Evolutionary conservation across 345 rosid species (phyloP), one percentile per base, ranked within the genome.

Genomic region (Eucalyptus marginata): DNA sequence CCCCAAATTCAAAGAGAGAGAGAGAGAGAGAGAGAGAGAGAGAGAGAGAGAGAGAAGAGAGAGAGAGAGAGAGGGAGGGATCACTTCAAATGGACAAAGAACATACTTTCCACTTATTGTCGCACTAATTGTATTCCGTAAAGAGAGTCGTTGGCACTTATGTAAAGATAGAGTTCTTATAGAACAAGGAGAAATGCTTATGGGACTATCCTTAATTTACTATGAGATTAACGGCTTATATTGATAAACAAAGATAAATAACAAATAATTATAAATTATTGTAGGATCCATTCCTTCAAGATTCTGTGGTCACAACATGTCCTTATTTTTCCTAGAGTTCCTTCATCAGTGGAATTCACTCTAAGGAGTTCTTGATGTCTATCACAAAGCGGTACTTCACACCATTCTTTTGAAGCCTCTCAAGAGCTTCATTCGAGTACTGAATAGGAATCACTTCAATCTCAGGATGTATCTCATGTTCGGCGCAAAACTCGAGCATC

Each of bases 401-500:
- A 31, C 92, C 93, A 22, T 89, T 88, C 89, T 88, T 91, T 87
- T 54, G 36, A 14, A 93, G 54, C 89, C 94, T 92, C 88, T 89
- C 93, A 15, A 89, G 86, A 43, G 95, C 94, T 88, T 89, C 93
- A 46, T 93, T 93, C 4, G 87, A 89, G 79, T 90, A 87, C 50
- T 93, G 89, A 36, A 92, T 89, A 24, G 93, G 93, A 51, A 93
- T 81, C 20, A 93, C 29, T 86, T 92, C 93, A 8, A 90, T 83
- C 89, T 88, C 86, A 8, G 94, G 93, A 88, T 91, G 89, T 25
- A 92, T 86, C 88, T 89, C 89, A 40, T 92, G 62, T 17, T 89
- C 62, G 43, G 91, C 92, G 62, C 93, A 92, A 11, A 92, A 90
- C 10, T 93, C 93, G 56, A 93, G 49, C 92, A 90, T 93, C 71